These are phyloP conservation scores for Cajanus cajan DNA, from an alignment of 306 rosid genomes.

Conservation along the genomic window DNA sequence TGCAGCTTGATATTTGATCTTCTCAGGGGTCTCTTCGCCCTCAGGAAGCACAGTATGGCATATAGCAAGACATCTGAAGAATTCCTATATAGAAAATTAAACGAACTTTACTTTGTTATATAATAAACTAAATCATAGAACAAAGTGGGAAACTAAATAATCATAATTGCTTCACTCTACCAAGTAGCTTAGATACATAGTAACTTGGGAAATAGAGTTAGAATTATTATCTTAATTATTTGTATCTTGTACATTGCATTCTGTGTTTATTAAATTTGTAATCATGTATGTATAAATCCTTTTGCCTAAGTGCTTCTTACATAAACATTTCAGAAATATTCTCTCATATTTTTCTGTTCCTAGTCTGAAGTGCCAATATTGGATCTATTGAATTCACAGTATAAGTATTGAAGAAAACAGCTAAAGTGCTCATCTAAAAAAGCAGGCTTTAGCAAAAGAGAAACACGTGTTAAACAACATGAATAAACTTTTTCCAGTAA, in stretches of 20 bases:
- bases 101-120: neutral
- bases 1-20: constrained; percentile 83
- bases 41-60: constrained; percentile 95
- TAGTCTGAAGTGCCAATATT: neutral
- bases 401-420: too few relatives aligned
- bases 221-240: neutral
- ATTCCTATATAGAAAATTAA: constrained; percentile 37
- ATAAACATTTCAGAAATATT: neutral
- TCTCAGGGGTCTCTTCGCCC: constrained; percentile 79
- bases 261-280: neutral
- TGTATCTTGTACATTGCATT: neutral
- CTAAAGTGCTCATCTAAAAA: too few relatives aligned
- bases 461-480: too few relatives aligned
- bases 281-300: neutral
- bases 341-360: neutral
- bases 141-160: neutral
- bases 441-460: too few relatives aligned
- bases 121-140: neutral
- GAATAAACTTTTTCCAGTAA: too few relatives aligned
- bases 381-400: neutral
- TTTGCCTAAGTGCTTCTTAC: neutral
- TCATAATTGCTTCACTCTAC: neutral
- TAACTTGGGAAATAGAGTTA: neutral
- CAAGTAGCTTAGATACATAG: neutral
- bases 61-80: constrained; percentile 81